Percentiles rank a stretch among this genome's conserved stretches.
Evolutionary conservation across 2,329 filamentous ascomycete genomes (phyloP).

Genomic region (Epichloe sylvatica): DNA sequence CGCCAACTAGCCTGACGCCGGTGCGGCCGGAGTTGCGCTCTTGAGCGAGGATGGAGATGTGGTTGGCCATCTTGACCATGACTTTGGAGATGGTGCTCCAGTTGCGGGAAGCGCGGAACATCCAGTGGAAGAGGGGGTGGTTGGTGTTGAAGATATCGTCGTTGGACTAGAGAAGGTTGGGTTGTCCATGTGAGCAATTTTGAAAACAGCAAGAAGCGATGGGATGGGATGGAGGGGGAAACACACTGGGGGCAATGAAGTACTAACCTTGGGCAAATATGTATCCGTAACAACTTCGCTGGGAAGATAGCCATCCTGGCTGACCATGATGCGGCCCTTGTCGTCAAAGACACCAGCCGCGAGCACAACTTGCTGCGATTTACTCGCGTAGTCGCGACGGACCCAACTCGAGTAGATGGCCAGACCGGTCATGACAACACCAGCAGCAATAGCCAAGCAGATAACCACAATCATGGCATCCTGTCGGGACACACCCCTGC

Average conservation of each 20-base stretch:
- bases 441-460: slow-evolving; percentile 50
- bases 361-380: slow-evolving; percentile 46
- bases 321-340: slow-evolving; percentile 53
- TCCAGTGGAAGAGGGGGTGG: slow-evolving; percentile 78
- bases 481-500: slow-evolving; percentile 7
- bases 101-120: slow-evolving; percentile 66
- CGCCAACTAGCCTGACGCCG: slow-evolving; percentile 33
- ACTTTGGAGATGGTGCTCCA: slow-evolving; percentile 58
- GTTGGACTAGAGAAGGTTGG: slow-evolving; percentile 6
- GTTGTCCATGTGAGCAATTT: not conserved
- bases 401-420: slow-evolving; percentile 28
- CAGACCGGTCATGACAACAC: slow-evolving; percentile 42
- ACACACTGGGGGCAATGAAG: not conserved
- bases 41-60: slow-evolving; percentile 42
- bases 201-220: too few relatives aligned
- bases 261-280: slow-evolving; percentile 49
- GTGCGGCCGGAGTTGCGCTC: slow-evolving; percentile 23
- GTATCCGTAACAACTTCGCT: slow-evolving; percentile 66
- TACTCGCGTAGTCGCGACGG: slow-evolving; percentile 38
- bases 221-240: too few relatives aligned
- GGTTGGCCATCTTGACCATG: slow-evolving; percentile 56
- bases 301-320: slow-evolving; percentile 53
- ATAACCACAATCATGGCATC: slow-evolving; percentile 47
- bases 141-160: slow-evolving; percentile 57
- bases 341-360: slow-evolving; percentile 54